phyloP scores from a whole-genome alignment of 805 yeast species.

The Spathaspora boniae region DNA sequence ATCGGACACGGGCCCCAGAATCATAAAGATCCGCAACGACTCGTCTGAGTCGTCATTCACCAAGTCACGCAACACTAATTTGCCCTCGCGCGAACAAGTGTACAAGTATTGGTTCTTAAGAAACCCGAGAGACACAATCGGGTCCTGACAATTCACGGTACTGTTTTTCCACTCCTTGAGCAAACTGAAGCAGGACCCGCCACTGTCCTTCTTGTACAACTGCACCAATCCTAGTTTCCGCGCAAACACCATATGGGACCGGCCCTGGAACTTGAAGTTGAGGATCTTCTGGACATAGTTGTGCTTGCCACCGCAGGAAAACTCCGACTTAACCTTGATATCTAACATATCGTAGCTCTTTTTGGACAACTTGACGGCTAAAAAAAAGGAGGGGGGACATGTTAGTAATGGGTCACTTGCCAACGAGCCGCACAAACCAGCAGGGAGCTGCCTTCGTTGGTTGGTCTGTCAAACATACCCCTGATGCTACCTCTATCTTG shows the following conservation, averaged over 20 bases:
- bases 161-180: slow-evolving; percentile 33
- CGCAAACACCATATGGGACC: slow-evolving; percentile 21
- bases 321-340: slow-evolving; percentile 1
- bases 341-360: slow-evolving; percentile 1
- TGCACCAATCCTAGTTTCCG: slow-evolving; percentile 27
- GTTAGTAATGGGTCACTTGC: slow-evolving; percentile 6
- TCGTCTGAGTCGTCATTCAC: slow-evolving; percentile 33
- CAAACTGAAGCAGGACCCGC: slow-evolving; percentile 15
- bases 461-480: slow-evolving; percentile 14
- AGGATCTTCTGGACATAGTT: slow-evolving; percentile 21
- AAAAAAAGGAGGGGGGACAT: too few species aligned
- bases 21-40: slow-evolving; percentile 22
- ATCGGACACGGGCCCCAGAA: slow-evolving; percentile 23
- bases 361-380: slow-evolving; percentile 3
- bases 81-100: slow-evolving; percentile 33
- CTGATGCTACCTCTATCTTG: slow-evolving; percentile 17
- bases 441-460: neutral
- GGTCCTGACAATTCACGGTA: slow-evolving; percentile 18
- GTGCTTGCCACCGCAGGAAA: slow-evolving; percentile 1
- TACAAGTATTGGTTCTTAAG: slow-evolving; percentile 25
- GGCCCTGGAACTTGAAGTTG: slow-evolving; percentile 17
- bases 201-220: slow-evolving; percentile 18
- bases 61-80: slow-evolving; percentile 31
- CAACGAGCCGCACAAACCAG: too few species aligned
- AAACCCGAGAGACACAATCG: slow-evolving; percentile 23